Base-by-base conservation (phyloP, 108 stramenopile genomes). In the Cyclotella cryptica region DNA sequence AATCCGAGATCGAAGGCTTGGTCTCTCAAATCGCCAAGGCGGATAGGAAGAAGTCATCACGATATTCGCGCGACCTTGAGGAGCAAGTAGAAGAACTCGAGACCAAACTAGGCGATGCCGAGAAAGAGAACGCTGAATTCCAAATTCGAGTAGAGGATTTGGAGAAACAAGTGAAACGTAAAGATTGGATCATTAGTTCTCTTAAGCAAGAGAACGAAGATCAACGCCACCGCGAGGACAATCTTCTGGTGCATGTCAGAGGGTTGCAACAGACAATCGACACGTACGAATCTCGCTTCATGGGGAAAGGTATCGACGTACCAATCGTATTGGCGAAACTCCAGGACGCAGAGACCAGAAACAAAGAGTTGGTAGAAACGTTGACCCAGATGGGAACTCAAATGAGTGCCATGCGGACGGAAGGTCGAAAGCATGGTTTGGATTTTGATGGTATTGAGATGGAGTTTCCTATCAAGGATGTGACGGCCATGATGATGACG, bases 291-390 rank as follows among this genome's bases (percentile, higher is more conserved):
- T 61, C 63, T 11, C 22, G 55, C 30, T 75, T 76, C 54, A 45
- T 6, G 22, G 74, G 70, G 4, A 75, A 71, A 29, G 75, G 53
- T 42, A 69, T 72, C 14, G 81, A 82, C 70, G 81, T 82, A 29
- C 81, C 75, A 55, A 76, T 82, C 65, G 52, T 82, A 13, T 28
- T 82, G 24, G 74, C 70, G 12, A 82, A 82, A 57, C 40, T 82
- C 35, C 39, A 54, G 43, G 81, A 82, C 53, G 44, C 53, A 19
- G 75, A 66, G 41, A 24, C 24, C 0, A 63, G 66, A 12, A 62
- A 24, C 29, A 53, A 71, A 53, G 46, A 71, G 0, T 60, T 75
- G 47, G 57, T 67, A 27, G 55, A 64, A 18, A 22, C 70, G 26
- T 44, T 79, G 57, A 71, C 29, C 0, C 64, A 57, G 47, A 64